Evolutionary conservation across 2,329 filamentous ascomycete species (phyloP).

Genomic region (Nigrospora sphaerica): DNA sequence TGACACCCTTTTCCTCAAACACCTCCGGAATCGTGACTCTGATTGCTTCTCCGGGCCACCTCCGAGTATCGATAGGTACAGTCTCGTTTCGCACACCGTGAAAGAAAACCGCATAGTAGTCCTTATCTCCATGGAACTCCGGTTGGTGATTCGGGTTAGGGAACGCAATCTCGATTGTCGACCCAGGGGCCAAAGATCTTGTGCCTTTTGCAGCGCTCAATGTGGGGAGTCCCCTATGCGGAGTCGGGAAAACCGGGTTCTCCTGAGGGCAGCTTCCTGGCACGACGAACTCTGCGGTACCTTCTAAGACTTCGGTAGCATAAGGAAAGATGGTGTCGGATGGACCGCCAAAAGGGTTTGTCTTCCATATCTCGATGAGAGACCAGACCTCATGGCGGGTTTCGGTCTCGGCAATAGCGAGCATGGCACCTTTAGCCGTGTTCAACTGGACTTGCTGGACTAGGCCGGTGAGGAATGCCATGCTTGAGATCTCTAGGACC

Average conservation of each 20-base stretch:
- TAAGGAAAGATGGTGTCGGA: conserved; percentile 32
- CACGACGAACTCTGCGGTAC: conserved; percentile 20
- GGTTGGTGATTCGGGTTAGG: conserved; percentile 18
- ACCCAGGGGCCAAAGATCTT: conserved; percentile 20
- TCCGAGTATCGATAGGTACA: conserved; percentile 24
- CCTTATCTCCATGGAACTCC: conserved; percentile 12
- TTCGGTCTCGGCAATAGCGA: conserved; percentile 27
- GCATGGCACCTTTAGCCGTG: conserved; percentile 25
- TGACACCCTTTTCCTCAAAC: conserved; percentile 28
- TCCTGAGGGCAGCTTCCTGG: conserved; percentile 21
- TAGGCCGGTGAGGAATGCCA: conserved; percentile 30
- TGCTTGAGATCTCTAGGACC: conserved; percentile 27
- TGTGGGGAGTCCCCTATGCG: conserved; percentile 24
- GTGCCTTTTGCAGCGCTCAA: conserved; percentile 17
- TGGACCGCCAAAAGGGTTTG: conserved; percentile 31
- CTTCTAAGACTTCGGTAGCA: conserved; percentile 30
- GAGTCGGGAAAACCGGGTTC: conserved; percentile 29
- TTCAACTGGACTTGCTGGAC: conserved; percentile 23
- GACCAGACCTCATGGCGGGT: conserved; percentile 32
- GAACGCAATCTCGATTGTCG: conserved; percentile 22
- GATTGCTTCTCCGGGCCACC: conserved; percentile 14
- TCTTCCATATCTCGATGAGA: conserved; percentile 30
- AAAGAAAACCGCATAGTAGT: conserved; percentile 33
- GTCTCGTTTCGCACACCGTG: conserved; percentile 27
- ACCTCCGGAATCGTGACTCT: conserved; percentile 23